These are phyloP conservation scores for Rubroboletus pulcherrimus DNA, from an alignment of 768 basidiomycete genomes.

Conservation along the genomic window DNA sequence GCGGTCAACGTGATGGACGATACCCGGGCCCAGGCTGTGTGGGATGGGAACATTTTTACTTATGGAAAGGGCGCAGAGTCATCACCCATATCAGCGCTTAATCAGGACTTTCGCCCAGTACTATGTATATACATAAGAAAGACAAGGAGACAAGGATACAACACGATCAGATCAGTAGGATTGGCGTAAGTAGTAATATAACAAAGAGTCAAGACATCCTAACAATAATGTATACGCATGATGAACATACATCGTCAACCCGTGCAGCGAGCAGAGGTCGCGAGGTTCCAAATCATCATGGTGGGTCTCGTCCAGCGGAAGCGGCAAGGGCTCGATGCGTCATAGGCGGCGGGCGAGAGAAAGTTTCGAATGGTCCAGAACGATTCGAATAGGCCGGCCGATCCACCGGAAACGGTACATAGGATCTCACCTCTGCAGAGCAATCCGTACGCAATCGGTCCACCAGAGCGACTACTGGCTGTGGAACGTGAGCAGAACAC, in stretches of 20 bases:
- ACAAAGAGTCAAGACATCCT: conserved; percentile 9
- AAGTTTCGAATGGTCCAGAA: conserved; percentile 31
- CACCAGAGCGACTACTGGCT: conserved; percentile 38
- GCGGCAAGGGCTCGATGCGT: conserved; percentile 1
- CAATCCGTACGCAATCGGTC: conserved; percentile 49
- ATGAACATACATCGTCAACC: neutral
- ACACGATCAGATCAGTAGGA: conserved; percentile 19
- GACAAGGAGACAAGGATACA: conserved; percentile 12
- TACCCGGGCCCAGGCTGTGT: conserved; percentile 17
- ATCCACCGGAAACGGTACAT: conserved; percentile 39
- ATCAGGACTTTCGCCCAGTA: neutral
- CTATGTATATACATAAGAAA: conserved; percentile 18
- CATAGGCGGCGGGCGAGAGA: conserved; percentile 36
- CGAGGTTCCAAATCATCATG: conserved; percentile 6
- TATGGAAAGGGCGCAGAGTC: neutral
- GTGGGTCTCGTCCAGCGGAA: conserved; percentile 6
- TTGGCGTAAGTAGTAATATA: conserved; percentile 20
- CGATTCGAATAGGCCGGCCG: conserved; percentile 7
- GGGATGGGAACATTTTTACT: conserved; percentile 9
- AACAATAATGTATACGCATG: conserved; percentile 22
- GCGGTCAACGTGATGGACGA: conserved; percentile 9
- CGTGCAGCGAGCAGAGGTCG: neutral
- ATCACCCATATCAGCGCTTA: neutral
- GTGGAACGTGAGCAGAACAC: conserved; percentile 26
- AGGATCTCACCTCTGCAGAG: conserved; percentile 61